Conservation (phyloP, 2,329 filamentous ascomycete species). For the Akanthomyces muscarius region DNA sequence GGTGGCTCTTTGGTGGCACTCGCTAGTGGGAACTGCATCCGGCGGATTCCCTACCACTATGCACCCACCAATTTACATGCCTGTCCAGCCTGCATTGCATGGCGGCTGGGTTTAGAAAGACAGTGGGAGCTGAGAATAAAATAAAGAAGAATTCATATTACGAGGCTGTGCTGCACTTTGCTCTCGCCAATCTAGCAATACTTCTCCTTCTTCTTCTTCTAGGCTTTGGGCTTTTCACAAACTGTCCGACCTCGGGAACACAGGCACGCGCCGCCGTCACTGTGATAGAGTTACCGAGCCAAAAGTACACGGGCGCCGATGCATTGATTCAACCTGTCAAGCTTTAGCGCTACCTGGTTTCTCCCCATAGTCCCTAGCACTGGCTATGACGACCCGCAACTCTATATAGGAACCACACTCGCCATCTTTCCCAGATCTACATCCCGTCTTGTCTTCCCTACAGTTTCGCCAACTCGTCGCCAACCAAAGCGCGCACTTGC, state of each 20-base stretch:
- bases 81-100: conserved; percentile 8
- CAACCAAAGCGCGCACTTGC: not conserved
- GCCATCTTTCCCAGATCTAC: not conserved
- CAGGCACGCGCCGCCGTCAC: not conserved
- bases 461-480: conserved; percentile 1
- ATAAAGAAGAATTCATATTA: not conserved
- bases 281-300: conserved; percentile 8
- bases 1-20: not conserved
- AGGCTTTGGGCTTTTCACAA: not conserved
- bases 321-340: conserved; percentile 14
- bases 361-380: not conserved
- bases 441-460: not conserved
- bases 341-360: conserved; percentile 6
- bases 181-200: not conserved
- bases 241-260: not conserved
- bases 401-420: conserved; percentile 14
- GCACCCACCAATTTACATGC: conserved; percentile 3
- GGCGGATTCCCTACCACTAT: not conserved
- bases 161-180: not conserved
- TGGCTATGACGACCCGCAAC: conserved; percentile 13
- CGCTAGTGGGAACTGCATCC: conserved; percentile 8
- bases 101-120: not conserved
- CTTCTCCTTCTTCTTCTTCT: not conserved
- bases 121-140: not conserved
- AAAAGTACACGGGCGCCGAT: conserved; percentile 7